Conservation (phyloP, 2,329 filamentous ascomycete genomes). For the Dichotomopilus funicola region DNA sequence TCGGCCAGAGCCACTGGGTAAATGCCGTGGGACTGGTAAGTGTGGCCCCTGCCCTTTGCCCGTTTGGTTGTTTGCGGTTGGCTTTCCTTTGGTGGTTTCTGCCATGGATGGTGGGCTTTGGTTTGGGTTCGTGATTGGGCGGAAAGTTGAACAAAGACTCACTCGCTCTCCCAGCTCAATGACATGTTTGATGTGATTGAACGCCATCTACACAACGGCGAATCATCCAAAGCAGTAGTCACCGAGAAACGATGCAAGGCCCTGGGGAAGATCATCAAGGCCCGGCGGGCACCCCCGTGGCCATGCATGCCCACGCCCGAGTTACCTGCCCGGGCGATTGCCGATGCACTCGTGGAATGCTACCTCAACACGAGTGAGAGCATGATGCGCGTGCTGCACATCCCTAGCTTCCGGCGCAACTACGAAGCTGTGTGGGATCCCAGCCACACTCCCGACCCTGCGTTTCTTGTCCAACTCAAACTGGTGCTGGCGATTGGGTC, state of each 20-base stretch:
- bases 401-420: constrained; percentile 42
- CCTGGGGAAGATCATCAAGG: constrained; percentile 48
- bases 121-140: too few relatives aligned
- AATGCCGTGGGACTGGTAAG: constrained; percentile 41
- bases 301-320: constrained; percentile 36
- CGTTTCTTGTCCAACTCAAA: constrained; percentile 51
- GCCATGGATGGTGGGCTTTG: too few relatives aligned
- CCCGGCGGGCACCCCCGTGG: constrained; percentile 42
- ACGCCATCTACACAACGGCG: constrained; percentile 32
- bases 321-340: constrained; percentile 40
- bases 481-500: constrained; percentile 53
- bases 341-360: constrained; percentile 41
- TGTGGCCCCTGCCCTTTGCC: not conserved
- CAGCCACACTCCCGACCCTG: constrained; percentile 26
- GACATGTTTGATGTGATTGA: constrained; percentile 42
- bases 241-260: constrained; percentile 45
- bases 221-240: constrained; percentile 29
- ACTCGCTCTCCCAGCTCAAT: constrained; percentile 29
- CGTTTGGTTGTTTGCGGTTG: too few relatives aligned
- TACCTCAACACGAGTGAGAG: constrained; percentile 43
- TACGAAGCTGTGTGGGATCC: constrained; percentile 46
- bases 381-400: constrained; percentile 44
- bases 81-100: too few relatives aligned
- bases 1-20: constrained; percentile 54
- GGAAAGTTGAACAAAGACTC: too few relatives aligned